These are phyloP conservation scores for Fusarium subtropicale DNA, from an alignment of 2,329 filamentous ascomycete species.

Conservation along the genomic window DNA sequence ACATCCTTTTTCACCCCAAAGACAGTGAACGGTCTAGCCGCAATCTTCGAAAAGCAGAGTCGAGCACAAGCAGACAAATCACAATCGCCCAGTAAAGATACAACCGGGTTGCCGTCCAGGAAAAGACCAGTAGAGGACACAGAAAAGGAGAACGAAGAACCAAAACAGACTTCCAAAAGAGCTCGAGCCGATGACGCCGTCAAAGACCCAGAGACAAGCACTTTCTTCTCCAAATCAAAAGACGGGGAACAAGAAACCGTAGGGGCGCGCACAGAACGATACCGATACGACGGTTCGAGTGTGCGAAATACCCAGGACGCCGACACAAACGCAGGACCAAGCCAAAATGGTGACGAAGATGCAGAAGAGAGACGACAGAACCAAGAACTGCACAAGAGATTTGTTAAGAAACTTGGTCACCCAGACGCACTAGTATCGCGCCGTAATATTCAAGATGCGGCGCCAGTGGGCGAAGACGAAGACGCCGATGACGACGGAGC, in stretches of 20 bases:
- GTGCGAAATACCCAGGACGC: constrained; percentile 49
- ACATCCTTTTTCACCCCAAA: constrained; percentile 85
- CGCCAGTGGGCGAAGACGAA: constrained; percentile 66
- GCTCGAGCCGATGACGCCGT: constrained; percentile 57
- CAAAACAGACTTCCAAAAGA: constrained; percentile 58
- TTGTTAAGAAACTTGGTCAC: constrained; percentile 89
- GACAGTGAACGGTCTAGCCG: constrained; percentile 60
- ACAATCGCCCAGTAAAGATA: constrained; percentile 45
- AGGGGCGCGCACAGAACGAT: constrained; percentile 62
- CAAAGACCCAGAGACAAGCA: constrained; percentile 51
- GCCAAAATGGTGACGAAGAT: constrained; percentile 61
- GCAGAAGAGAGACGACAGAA: constrained; percentile 67
- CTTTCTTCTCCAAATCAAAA: constrained; percentile 49
- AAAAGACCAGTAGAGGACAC: constrained; percentile 65
- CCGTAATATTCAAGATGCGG: constrained; percentile 67
- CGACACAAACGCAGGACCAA: constrained; percentile 45
- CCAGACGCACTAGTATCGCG: constrained; percentile 82
- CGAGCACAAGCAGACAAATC: constrained; percentile 44
- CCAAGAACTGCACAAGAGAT: constrained; percentile 81
- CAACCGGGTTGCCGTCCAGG: constrained; percentile 50
- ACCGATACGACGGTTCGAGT: constrained; percentile 61
- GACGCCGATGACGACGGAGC: constrained; percentile 69
- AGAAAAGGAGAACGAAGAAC: constrained; percentile 57
- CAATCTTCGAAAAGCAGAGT: constrained; percentile 51
- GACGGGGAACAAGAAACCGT: constrained; percentile 33